phyloP scores from a whole-genome alignment of 257 asterid species.

The Solanum pimpinellifolium region DNA sequence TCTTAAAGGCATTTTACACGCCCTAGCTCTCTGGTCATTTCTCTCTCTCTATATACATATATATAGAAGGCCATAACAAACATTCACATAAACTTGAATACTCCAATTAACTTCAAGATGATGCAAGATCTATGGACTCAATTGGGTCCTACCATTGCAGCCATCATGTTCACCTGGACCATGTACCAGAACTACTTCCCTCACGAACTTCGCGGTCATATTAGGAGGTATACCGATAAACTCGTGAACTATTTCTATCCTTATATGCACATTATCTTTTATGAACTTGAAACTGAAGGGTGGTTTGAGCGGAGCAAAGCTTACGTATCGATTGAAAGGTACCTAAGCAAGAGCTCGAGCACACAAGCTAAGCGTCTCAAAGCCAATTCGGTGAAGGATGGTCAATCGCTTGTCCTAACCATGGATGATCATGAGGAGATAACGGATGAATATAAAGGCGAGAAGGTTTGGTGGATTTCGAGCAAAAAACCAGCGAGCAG shows the following conservation, averaged over 20 bases:
- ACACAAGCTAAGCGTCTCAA: neutral
- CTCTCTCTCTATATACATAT: neutral
- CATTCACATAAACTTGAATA: neutral
- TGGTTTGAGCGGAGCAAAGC: neutral
- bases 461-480: neutral
- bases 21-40: neutral
- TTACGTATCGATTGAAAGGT: neutral
- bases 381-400: neutral
- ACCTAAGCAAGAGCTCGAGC: neutral
- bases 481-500: neutral
- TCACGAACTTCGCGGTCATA: neutral
- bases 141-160: neutral
- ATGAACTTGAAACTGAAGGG: neutral
- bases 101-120: neutral
- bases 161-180: neutral
- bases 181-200: neutral
- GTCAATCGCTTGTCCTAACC: neutral
- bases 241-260: neutral
- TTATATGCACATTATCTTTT: neutral
- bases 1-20: neutral
- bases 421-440: constrained; percentile 1
- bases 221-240: neutral
- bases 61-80: neutral
- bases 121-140: neutral
- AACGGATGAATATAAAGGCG: neutral